Percentiles rank a stretch among this genome's conserved stretches.
Evolutionary conservation across 1,139 yeast genomes (phyloP).

Genomic region (Yamadazyma membranifaciens): DNA sequence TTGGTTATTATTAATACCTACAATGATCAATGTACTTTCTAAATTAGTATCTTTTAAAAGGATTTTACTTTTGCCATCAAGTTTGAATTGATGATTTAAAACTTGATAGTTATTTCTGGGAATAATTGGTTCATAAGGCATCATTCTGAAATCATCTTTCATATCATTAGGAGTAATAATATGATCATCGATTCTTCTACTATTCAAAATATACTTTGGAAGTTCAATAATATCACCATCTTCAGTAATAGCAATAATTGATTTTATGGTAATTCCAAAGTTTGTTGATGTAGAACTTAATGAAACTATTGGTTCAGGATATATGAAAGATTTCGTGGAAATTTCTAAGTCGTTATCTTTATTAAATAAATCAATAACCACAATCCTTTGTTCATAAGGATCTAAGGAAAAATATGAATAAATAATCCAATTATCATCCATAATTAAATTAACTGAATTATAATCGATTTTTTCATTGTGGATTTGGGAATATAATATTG

Average conservation of each 20-base stretch:
- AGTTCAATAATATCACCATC: conserved; percentile 66
- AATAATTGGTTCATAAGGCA: conserved; percentile 67
- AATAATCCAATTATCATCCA: conserved; percentile 84
- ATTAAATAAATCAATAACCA: conserved; percentile 74
- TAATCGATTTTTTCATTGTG: conserved; percentile 41
- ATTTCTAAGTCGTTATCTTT: conserved; percentile 15
- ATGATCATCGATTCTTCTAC: conserved; percentile 59
- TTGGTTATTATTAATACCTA: conserved; percentile 62
- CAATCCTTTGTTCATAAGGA: conserved; percentile 59
- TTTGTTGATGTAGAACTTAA: conserved; percentile 63
- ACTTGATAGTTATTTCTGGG: conserved; percentile 44
- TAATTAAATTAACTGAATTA: conserved; percentile 47
- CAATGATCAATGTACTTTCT: conserved; percentile 78
- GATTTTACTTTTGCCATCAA: conserved; percentile 33
- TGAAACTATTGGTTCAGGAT: conserved; percentile 54
- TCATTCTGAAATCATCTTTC: conserved; percentile 55
- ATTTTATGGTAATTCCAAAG: conserved; percentile 73
- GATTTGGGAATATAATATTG: conserved; percentile 47
- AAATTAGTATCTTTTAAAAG: conserved; percentile 64
- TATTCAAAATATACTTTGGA: conserved; percentile 64
- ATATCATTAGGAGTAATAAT: conserved; percentile 54
- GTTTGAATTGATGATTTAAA: conserved; percentile 34
- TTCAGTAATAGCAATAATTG: conserved; percentile 57
- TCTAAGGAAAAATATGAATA: conserved; percentile 58
- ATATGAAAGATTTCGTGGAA: conserved; percentile 53